A percentile compares a stretch with the other conserved stretches of the same genome.
Conservation (phyloP, 495 filamentous ascomycete genomes). For the Aspergillus biplanus region DNA sequence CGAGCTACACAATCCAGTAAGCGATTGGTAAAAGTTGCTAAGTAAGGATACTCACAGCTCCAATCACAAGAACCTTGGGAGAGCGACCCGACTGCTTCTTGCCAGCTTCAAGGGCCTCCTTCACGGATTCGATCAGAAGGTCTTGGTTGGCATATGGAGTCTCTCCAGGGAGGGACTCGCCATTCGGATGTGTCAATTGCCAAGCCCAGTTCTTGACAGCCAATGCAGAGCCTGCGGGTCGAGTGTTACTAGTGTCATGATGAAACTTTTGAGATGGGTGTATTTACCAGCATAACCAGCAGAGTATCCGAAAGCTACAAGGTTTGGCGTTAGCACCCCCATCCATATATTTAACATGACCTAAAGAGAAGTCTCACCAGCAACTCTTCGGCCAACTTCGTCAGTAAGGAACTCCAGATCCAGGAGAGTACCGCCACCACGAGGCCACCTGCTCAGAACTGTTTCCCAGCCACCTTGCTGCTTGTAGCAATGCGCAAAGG, state of each 20-base stretch:
- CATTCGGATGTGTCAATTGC: conserved; percentile 72
- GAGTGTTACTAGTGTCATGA: conserved; percentile 6
- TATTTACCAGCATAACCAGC: conserved; percentile 73
- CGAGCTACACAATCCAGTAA: conserved; percentile 48
- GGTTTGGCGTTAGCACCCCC: conserved; percentile 10
- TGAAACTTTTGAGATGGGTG: not conserved
- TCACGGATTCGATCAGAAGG: conserved; percentile 72
- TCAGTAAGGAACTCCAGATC: conserved; percentile 94
- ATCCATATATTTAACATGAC: conserved; percentile 36
- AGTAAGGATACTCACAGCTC: conserved; percentile 47
- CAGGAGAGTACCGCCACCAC: conserved; percentile 80
- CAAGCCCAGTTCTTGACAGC: conserved; percentile 88
- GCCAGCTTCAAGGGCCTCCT: conserved; percentile 63
- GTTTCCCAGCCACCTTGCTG: conserved; percentile 83
- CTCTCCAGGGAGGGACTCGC: conserved; percentile 66
- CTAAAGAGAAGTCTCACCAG: conserved; percentile 40
- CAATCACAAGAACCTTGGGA: conserved; percentile 62
- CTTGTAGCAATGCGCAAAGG: conserved; percentile 88
- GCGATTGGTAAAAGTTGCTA: not conserved
- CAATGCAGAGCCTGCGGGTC: conserved; percentile 58
- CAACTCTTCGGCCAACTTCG: conserved; percentile 75
- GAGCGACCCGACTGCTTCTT: conserved; percentile 55
- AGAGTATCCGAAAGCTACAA: conserved; percentile 67
- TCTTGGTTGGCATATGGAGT: conserved; percentile 76
- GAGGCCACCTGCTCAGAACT: conserved; percentile 78